Evolutionary conservation across 2,329 filamentous ascomycete genomes (phyloP), one percentile per base, ranked within the genome.

Genomic region (Phialophora chinensis): DNA sequence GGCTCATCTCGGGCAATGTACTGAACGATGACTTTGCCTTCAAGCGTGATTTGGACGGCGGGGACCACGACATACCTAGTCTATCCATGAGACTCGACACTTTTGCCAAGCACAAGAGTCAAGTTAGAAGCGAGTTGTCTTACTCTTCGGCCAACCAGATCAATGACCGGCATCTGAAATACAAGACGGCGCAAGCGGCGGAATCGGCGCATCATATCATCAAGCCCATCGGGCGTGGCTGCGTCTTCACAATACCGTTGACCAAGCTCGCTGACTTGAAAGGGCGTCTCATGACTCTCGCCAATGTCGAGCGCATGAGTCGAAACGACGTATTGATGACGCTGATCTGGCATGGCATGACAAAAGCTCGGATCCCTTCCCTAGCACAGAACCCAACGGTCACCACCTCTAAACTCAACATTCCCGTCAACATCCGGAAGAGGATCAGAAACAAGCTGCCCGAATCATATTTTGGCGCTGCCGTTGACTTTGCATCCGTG

Each of bases 371-470:
- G 65, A 72, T 72, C 44, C 76, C 66, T 27, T 75, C 68, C 42
- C 68, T 80, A 3, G 70, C 77, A 35, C 74, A 72, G 4, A 73
- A 77, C 53, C 12, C 25, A 1, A 14, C 47, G 7, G 42, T 72
- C 25, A 75, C 75, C 6, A 70, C 72, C 0, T 80, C 78, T 0
- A 71, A 77, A 2, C 77, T 79, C 66, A 77, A 78, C 49, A 76
- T 80, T 50, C 76, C 79, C 1, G 73, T 80, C 38, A 76, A 81
- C 63, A 77, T 75, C 3, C 75, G 79, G 3, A 67, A 69, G n/a
- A 77, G 76, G 7, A 76, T 78, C 3, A 71, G 75, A 53, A 76
- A 75, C 20, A 74, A 71, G 0, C 70, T 80, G 2, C 76, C 79
- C 59, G 74, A 76, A 1, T 71, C 73, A 1, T 79, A 77, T 0